Base-by-base conservation (phyloP, 2,329 filamentous ascomycete species). In the Ramularia collo-cygni region DNA sequence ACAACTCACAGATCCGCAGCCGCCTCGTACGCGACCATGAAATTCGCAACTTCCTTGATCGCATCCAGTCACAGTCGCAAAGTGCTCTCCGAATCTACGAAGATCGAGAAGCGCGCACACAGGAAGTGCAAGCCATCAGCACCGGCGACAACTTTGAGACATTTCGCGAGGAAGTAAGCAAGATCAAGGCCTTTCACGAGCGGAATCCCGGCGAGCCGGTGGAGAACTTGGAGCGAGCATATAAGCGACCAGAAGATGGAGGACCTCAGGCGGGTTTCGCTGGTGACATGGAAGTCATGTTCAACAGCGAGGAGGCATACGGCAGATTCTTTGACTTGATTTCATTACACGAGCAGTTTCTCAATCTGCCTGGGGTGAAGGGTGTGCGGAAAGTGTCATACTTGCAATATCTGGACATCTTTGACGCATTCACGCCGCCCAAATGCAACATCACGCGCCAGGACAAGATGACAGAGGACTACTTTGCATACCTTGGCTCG, bases 121-220 rank as follows among this genome's bases (percentile, higher is more conserved):
- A 80, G 58, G 92, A 98, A 66, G 77, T 95, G 38, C 86, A 93
- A 56, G 72, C 81, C 29, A 83, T 96, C 41, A 83, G 84, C 24
- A 83, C 81, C 0, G 88, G 86, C 50, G 90, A 96, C 53, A 79
- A 86, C 0, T 87, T 95, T 61, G 85, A 88, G 30, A 81, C 89
- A 48, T 98, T 98, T 65, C 90, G 95, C 70, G 85, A 81, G 51
- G 85, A 94, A 57, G 69, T 94, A 12, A 72, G 77, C 42, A 77
- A 81, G 17, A 83, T 95, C 56, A 92, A 88, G 57, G 80, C 85
- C 34, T 93, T 94, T 60, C 89, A 98, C 64, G 77, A 82, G 43
- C 79, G 83, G 54, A 95, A 98, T 58, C 90, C 90, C 1, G 93
- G 94, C 65, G 87, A 95, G 61, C 87, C 85, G 19, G 85, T 94